phyloP scores from a whole-genome alignment of 208 protist genomes.

The Acanthamoeba lenticulata region DNA sequence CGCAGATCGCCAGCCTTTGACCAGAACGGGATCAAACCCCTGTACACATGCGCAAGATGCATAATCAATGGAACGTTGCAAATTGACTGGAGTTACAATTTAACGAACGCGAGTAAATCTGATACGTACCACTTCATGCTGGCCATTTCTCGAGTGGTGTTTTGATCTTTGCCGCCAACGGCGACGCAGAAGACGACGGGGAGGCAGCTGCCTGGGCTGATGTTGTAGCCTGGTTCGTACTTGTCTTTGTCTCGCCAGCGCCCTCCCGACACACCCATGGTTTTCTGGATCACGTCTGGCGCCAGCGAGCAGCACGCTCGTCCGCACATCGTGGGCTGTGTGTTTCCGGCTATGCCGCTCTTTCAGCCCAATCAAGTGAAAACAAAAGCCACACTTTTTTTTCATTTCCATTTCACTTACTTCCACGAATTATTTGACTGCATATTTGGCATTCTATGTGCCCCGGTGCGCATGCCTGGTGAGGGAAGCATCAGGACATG shows the following conservation, averaged over 20 bases:
- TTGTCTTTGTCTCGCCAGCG: constrained; percentile 32
- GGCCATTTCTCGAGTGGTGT: background rate
- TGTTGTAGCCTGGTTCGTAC: constrained; percentile 18
- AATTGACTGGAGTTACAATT: background rate
- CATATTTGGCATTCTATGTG: too few relatives aligned
- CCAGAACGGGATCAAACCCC: constrained; percentile 47
- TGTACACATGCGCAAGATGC: background rate
- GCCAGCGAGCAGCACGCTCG: constrained; percentile 56
- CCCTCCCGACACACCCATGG: background rate
- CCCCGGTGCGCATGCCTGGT: too few relatives aligned
- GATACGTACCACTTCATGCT: constrained; percentile 13
- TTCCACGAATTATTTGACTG: too few relatives aligned
- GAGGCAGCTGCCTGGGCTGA: background rate
- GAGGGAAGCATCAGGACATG: too few relatives aligned
- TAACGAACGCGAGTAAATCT: background rate
- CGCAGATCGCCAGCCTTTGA: background rate
- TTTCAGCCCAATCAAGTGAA: too few relatives aligned
- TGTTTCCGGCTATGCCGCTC: too few relatives aligned
- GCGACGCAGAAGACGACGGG: constrained; percentile 18
- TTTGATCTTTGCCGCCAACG: background rate
- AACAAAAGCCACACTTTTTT: too few relatives aligned
- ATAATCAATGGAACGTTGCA: background rate
- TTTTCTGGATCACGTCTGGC: constrained; percentile 11
- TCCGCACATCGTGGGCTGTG: background rate
- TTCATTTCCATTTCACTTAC: too few relatives aligned